Evolutionary conservation across 495 filamentous ascomycete species (phyloP), one percentile per base, ranked within the genome.

Genomic region (Hypoxylon crocopeplum): DNA sequence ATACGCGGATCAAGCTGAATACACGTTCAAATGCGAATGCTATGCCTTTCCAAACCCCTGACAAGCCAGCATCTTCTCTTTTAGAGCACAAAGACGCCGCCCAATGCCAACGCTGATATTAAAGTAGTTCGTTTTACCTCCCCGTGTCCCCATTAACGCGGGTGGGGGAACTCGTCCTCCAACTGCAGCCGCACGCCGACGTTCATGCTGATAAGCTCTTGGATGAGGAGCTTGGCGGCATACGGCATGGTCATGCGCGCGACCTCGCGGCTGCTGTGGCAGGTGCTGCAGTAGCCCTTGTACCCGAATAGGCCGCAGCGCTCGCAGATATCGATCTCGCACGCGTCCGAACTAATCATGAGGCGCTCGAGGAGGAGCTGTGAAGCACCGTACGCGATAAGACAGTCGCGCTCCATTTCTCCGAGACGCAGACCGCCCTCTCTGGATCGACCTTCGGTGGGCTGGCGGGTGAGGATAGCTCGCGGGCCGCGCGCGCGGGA

Each of bases 131-230:
- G n/a, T 30, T 45, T 17, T 8, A 30, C 12, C n/a, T 34, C 48
- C 11, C n/a, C 20, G 19, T 27, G 13, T 13, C 33, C 24, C 13
- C 13, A 41, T 62, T 36, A 77, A 59, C 66, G 66, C 12, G 78
- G 78, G 50, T 79, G 76, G 1, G 92, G 91, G 72, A 98, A 98
- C 75, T 97, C 87, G 70, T 98, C 94, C 69, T 92, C 92, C 48
- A 98, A 70, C 77, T 88, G 87, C 73, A 98, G 74, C 47, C 86
- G 79, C 38, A 92, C 90, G 51, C 91, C 88, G 11, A 99, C 89
- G 71, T 98, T 98, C 94, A 99, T 99, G 74, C 91, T 95, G 71
- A 95, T 82, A 67, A 99, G 71, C 75, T 99, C 94, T 78, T 99
- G 94, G 27, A 99, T 89, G 45, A 99, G 77, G 68, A 99, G 75